Base-by-base conservation (phyloP, 371 early-diverging fungal species). In the Mortierella polycephala region DNA sequence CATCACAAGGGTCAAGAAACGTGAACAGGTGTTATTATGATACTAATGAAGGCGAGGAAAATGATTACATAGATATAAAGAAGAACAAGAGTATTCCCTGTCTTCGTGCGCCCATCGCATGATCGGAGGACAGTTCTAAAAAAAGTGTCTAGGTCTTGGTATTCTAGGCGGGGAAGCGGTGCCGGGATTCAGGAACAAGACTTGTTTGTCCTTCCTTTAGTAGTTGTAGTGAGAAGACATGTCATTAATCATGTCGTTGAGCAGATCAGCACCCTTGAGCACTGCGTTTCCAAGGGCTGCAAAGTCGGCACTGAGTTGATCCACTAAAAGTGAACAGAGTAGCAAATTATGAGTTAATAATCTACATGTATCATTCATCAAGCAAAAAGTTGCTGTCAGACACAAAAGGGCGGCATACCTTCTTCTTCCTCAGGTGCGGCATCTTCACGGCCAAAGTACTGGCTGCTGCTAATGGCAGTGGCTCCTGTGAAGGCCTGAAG, bases 401-500 rank as follows among this genome's bases (percentile, higher is more conserved):
- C 4, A 30, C 4, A 4, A 30, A 30, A 30, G 30, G 3, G 20
- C 16, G 6, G 0, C 9, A n/a, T 64, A 64, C 71, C 64, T 50
- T 69, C 67, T 49, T 73, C 88, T 42, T 66, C 60, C 21, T 56
- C 60, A 30, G 64, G 67, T 7, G 57, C 49, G 2, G 85, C 83
- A 41, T 90, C 90, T 49, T 92, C 88, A 47, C 92, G 85, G 1
- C 94, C 95, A 84, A 94, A 94, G 75, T 94, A 95, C 64, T 93
- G 94, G 45, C 84, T 88, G 16, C 92, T 91, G 49, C 94, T 94
- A 64, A 96, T 95, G 7, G 94, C 87, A 8, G 83, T 85, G 2
- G 92, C 89, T 45, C 91, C 92, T 42, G 87, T 76, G 77, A 96
- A 95, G 67, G 92, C 84, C 45, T 85, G 84, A 7, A 96, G 85